These are phyloP conservation scores for Fonsecaea nubica DNA, from an alignment of 2,329 filamentous ascomycete species.

Conservation along the genomic window DNA sequence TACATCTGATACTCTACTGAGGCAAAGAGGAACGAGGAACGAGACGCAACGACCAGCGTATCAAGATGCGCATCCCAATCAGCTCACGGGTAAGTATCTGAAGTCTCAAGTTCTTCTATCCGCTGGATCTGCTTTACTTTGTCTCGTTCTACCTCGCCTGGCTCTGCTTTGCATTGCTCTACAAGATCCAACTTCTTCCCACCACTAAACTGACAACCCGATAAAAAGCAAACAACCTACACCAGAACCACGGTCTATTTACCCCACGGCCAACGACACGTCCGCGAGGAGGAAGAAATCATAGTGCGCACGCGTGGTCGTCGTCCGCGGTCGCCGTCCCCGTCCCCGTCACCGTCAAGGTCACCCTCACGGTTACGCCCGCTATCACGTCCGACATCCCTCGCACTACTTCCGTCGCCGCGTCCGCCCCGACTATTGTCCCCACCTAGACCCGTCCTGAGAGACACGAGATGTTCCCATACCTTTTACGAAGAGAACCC, in stretches of 20 bases:
- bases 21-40: not conserved
- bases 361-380: too few species aligned
- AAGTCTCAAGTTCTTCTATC: not conserved
- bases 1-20: not conserved
- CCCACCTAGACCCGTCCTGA: not conserved
- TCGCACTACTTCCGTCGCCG: not conserved
- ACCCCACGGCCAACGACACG: not conserved
- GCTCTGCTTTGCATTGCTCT: too few species aligned
- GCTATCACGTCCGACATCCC: not conserved
- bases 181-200: too few species aligned
- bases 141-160: too few species aligned
- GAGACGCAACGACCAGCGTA: not conserved
- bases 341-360: not conserved
- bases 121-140: too few species aligned
- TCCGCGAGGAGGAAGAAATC: constrained; percentile 15
- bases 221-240: constrained; percentile 7
- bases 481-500: constrained; percentile 14
- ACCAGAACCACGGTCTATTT: not conserved
- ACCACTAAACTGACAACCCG: too few species aligned
- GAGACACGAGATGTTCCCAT: constrained; percentile 1
- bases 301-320: not conserved
- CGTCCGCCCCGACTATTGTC: too few species aligned
- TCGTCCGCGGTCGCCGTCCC: not conserved
- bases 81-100: not conserved
- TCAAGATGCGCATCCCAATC: not conserved